Evolutionary conservation across 2,329 filamentous ascomycete species (phyloP), one percentile per base, ranked within the genome.

Genomic region (Colletotrichum godetiae): DNA sequence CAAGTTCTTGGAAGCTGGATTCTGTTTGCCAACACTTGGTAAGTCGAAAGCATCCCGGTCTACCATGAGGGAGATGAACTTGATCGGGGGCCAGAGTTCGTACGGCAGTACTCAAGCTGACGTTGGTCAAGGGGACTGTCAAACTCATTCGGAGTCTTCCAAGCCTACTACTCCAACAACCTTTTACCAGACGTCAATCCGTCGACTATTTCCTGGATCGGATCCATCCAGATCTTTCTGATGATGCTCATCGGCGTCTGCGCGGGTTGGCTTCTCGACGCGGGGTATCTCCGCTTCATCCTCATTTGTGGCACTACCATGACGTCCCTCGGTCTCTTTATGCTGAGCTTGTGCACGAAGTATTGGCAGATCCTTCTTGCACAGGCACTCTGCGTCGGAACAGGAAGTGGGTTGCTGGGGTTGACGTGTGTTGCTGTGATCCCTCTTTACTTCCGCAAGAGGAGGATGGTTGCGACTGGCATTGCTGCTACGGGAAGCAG

Each of bases 91-190:
- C 27, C 27, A 29, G 27, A 3, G 33, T 35, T 35, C 33, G 33
- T 8, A 35, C 33, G 33, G 8, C 19, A 49, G 42, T 11, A 24
- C 22, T 46, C 4, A 5, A 33, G 56, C 24, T 68, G 49, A 62
- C 22, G 15, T 4, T 11, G 11, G 5, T 46, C 29, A 55, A 89
- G 88, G 84, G 80, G 81, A 4, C 77, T 81, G 6, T 70, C 79
- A n/a, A 80, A 79, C 71, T 76, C 85, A n/a, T 90, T 88, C 68
- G 88, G 88, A 7, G 84, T 88, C 5, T 90, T 88, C 73, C 87
- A 90, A 73, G 85, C 85, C 5, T 88, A 89, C 79, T 90, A 90
- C 75, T 75, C 76, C 53, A 84, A 78, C 53, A 81, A 82, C 0
- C 74, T 76, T 10, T 61, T 73, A 10, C 56, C 61, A 3, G 60